A percentile compares a stretch with the other conserved stretches of the same genome.
Conservation (phyloP, 495 filamentous ascomycete genomes). For the Neurospora intermedia region DNA sequence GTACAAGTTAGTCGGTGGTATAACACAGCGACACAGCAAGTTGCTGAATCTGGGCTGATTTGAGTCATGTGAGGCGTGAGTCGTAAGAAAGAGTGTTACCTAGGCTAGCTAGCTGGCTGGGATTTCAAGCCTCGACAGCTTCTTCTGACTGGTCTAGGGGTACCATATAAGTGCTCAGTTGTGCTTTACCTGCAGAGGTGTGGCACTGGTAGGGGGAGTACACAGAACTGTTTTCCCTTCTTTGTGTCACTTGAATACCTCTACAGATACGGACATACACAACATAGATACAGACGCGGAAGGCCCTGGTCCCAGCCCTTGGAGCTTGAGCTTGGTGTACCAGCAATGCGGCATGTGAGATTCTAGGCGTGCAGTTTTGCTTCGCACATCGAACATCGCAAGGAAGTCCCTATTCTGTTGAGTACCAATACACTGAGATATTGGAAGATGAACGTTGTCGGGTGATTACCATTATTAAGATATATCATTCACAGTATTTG, state of each 20-base stretch:
- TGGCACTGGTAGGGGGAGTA: no score
- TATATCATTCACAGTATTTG: neutral
- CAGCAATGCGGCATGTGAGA: neutral
- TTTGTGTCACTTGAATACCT: neutral
- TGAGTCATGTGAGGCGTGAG: neutral
- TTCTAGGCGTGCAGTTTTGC: neutral
- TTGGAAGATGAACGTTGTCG: neutral
- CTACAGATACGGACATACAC: neutral
- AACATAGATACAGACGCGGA: neutral
- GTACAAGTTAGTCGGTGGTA: neutral
- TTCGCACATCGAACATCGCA: neutral
- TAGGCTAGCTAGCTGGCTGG: neutral
- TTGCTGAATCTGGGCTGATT: neutral
- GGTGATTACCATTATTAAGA: neutral
- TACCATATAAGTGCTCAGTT: no score
- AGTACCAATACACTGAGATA: neutral
- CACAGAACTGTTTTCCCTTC: neutral
- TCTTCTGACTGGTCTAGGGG: neutral
- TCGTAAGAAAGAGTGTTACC: neutral
- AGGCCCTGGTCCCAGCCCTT: neutral
- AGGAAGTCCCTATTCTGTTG: neutral
- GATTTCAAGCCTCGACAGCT: neutral
- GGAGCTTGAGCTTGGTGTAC: neutral
- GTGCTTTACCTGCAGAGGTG: no score
- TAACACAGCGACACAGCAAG: neutral